phyloP scores from a whole-genome alignment of 805 yeast species.

The Teunomyces atbi region DNA sequence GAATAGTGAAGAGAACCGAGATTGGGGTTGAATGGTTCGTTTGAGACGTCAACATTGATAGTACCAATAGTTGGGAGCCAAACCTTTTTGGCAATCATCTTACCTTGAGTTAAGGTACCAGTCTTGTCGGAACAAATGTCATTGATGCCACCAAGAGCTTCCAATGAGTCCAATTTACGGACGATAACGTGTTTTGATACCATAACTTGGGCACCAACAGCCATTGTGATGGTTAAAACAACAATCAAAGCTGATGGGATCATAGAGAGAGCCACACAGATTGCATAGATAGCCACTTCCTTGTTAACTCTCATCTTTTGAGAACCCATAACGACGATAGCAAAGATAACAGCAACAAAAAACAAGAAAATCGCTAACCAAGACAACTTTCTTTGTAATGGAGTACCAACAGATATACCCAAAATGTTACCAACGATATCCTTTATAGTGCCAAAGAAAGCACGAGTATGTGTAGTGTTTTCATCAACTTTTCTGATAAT shows the following conservation, averaged over 20 bases:
- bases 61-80: slow-evolving; percentile 70
- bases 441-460: slow-evolving; percentile 46
- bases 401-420: slow-evolving; percentile 79
- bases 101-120: slow-evolving; percentile 79
- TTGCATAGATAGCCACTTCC: slow-evolving; percentile 85
- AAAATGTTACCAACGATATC: slow-evolving; percentile 65
- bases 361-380: slow-evolving; percentile 74
- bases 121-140: slow-evolving; percentile 83
- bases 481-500: slow-evolving; percentile 41
- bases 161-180: slow-evolving; percentile 72
- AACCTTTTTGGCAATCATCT: slow-evolving; percentile 68
- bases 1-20: slow-evolving; percentile 47
- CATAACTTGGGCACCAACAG: slow-evolving; percentile 75
- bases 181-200: slow-evolving; percentile 69
- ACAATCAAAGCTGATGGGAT: slow-evolving; percentile 79
- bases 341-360: slow-evolving; percentile 77
- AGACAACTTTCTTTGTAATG: slow-evolving; percentile 72
- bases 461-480: slow-evolving; percentile 45
- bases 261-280: slow-evolving; percentile 81
- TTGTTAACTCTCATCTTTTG: slow-evolving; percentile 71
- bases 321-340: slow-evolving; percentile 83
- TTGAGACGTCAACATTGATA: slow-evolving; percentile 50
- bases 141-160: slow-evolving; percentile 75
- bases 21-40: slow-evolving; percentile 64
- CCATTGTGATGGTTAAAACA: slow-evolving; percentile 83